Evolutionary conservation across 1,139 yeast genomes (phyloP).

Genomic region (Diutina ranongensis): DNA sequence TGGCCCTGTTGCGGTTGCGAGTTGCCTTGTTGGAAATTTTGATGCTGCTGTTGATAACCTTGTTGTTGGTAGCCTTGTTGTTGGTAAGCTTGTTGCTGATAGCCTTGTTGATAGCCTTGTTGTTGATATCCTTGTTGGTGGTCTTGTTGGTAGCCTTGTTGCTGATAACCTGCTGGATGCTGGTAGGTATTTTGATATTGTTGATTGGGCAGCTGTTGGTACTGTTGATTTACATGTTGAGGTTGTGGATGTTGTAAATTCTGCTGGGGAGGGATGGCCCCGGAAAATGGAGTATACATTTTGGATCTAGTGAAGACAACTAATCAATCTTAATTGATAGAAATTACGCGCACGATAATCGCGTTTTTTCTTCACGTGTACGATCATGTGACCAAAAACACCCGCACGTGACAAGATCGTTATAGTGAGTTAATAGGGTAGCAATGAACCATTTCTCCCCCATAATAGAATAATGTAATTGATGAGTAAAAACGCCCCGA

Average conservation of each 20-base stretch:
- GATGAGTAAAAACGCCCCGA: too few species aligned
- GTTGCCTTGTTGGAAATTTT: not conserved
- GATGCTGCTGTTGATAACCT: slow-evolving; percentile 1
- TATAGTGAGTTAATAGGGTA: too few species aligned
- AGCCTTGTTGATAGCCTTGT: slow-evolving; percentile 8
- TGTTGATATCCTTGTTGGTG: slow-evolving; percentile 8
- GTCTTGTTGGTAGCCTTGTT: slow-evolving; percentile 10
- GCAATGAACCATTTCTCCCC: too few species aligned
- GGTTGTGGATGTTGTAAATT: slow-evolving; percentile 6
- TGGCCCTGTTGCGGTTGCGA: not conserved
- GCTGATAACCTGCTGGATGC: slow-evolving; percentile 8
- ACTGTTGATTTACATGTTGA: slow-evolving; percentile 12
- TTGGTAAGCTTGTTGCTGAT: slow-evolving; percentile 7
- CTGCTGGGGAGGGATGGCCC: not conserved
- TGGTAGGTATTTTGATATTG: slow-evolving; percentile 11
- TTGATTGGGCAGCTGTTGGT: slow-evolving; percentile 13
- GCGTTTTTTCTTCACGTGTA: too few species aligned
- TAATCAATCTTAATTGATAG: too few species aligned
- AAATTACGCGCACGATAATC: too few species aligned
- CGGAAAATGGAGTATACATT: slow-evolving; percentile 2
- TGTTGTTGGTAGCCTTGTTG: slow-evolving; percentile 5
- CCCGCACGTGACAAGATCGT: too few species aligned
- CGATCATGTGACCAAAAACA: too few species aligned
- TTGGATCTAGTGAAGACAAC: not conserved
- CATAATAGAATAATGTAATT: too few species aligned